A percentile compares a stretch with the other conserved stretches of the same genome.
phyloP scores from a whole-genome alignment of 179 eudicot genomes.

The Silene vulgaris region DNA sequence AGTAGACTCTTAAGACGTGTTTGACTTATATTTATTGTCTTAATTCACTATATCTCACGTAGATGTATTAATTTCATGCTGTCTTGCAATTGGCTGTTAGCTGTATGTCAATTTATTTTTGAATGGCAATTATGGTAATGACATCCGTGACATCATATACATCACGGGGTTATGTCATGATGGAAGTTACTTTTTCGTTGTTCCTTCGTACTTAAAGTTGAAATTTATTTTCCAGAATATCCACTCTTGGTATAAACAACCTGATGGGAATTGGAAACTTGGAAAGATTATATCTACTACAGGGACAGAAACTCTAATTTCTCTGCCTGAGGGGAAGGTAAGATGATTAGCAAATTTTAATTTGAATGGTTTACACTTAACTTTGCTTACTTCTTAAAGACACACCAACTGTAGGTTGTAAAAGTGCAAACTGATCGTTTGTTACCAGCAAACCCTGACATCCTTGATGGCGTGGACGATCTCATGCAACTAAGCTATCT shows the following conservation, averaged over 20 bases:
- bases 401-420: constrained; percentile 50
- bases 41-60: too few relatives aligned
- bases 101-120: background rate
- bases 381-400: constrained; percentile 12
- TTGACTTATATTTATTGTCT: background rate
- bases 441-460: constrained; percentile 90
- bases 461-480: constrained; percentile 97
- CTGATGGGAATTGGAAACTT: constrained; percentile 90
- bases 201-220: constrained; percentile 22
- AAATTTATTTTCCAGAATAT: constrained; percentile 61
- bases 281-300: constrained; percentile 62
- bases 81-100: too few relatives aligned
- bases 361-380: background rate
- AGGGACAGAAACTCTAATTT: constrained; percentile 58
- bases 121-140: background rate
- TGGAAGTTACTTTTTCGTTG: background rate
- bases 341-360: constrained; percentile 6
- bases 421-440: constrained; percentile 65
- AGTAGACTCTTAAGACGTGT: background rate
- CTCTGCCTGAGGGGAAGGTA: constrained; percentile 85
- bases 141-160: background rate
- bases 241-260: constrained; percentile 78
- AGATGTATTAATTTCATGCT: background rate
- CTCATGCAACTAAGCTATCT: constrained; percentile 96
- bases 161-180: background rate